Evolutionary conservation across 192 early-diverging fungal species (phyloP).

Genomic region (Podila verticillata): DNA sequence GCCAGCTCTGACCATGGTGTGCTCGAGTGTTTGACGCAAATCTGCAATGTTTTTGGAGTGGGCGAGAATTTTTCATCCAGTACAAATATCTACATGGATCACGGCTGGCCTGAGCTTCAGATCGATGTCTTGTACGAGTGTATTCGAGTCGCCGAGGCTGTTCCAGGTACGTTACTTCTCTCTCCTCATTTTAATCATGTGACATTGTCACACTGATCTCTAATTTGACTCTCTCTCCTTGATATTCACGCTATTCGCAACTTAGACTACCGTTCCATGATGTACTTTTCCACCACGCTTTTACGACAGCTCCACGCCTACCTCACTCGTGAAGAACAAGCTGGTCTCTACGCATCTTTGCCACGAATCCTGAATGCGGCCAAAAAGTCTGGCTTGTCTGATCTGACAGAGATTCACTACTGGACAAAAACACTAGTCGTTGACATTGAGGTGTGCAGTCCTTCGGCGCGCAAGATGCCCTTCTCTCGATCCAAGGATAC

Average conservation of each 20-base stretch:
- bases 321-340: constrained; percentile 73
- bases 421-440: constrained; percentile 68
- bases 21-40: constrained; percentile 69
- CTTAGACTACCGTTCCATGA: constrained; percentile 67
- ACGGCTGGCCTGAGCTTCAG: constrained; percentile 83
- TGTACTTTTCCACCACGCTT: constrained; percentile 72
- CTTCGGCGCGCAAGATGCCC: constrained; percentile 64
- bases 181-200: neutral
- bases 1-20: constrained; percentile 59
- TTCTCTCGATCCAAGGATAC: constrained; percentile 62
- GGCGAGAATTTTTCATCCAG: constrained; percentile 52
- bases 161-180: constrained; percentile 64
- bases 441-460: constrained; percentile 63
- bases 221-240: neutral
- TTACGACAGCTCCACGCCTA: constrained; percentile 71
- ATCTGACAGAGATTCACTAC: constrained; percentile 58
- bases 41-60: constrained; percentile 77
- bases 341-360: constrained; percentile 62
- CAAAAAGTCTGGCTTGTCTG: constrained; percentile 61
- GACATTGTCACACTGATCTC: neutral
- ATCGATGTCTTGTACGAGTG: constrained; percentile 82
- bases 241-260: too few relatives aligned
- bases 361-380: constrained; percentile 63
- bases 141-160: constrained; percentile 71
- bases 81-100: constrained; percentile 37